phyloP scores from a whole-genome alignment of 2,329 filamentous ascomycete species.

The Sarocladiaceae sp. region DNA sequence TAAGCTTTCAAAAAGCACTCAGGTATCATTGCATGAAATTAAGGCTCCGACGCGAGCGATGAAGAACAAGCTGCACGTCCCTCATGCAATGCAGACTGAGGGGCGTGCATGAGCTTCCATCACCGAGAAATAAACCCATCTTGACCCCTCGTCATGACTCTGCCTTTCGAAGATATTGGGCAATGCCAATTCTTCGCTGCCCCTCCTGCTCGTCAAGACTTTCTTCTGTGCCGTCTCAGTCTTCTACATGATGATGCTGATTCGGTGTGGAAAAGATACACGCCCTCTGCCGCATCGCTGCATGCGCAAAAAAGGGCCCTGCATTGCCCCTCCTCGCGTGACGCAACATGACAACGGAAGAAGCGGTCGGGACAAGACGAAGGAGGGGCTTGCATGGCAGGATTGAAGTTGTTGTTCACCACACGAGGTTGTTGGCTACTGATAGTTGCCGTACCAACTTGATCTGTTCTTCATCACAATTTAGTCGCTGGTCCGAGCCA shows the following conservation, averaged over 20 bases:
- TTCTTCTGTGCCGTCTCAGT: not conserved
- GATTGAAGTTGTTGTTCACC: too few species aligned
- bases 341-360: constrained; percentile 4
- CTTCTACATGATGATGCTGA: not conserved
- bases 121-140: not conserved
- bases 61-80: not conserved
- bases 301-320: not conserved
- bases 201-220: constrained; percentile 4
- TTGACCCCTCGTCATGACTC: not conserved
- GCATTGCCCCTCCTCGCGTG: constrained; percentile 2
- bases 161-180: not conserved
- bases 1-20: too few species aligned
- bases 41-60: constrained; percentile 4
- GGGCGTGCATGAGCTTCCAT: constrained; percentile 4
- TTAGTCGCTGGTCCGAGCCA: too few species aligned
- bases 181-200: not conserved
- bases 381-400: constrained; percentile 4
- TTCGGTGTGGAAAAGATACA: not conserved
- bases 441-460: too few species aligned
- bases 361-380: constrained; percentile 2
- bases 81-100: not conserved
- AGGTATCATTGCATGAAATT: constrained; percentile 10
- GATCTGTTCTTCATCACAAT: too few species aligned
- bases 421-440: too few species aligned
- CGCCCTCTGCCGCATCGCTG: not conserved